phyloP scores from a whole-genome alignment of 805 yeast genomes.

The Wickerhamomyces bovis region DNA sequence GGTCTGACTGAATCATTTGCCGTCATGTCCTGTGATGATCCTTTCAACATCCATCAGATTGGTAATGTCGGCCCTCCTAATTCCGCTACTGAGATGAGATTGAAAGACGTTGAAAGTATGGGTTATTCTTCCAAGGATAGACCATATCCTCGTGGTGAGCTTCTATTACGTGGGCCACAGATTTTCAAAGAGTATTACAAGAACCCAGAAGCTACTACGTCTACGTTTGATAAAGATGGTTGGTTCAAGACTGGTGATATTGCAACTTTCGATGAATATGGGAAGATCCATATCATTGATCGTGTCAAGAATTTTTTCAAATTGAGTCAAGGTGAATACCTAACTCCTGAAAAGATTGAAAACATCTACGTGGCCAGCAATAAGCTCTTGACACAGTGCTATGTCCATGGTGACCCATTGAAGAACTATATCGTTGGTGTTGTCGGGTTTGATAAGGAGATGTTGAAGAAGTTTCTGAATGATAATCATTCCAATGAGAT shows the following conservation, averaged over 20 bases:
- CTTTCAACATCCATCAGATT: constrained; percentile 27
- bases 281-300: constrained; percentile 43
- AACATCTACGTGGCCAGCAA: constrained; percentile 42
- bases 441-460: constrained; percentile 45
- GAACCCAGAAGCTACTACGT: constrained; percentile 42
- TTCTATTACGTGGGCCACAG: constrained; percentile 52
- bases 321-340: constrained; percentile 49
- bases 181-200: constrained; percentile 45
- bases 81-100: constrained; percentile 44
- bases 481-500: constrained; percentile 3
- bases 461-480: constrained; percentile 12
- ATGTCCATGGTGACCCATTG: constrained; percentile 52
- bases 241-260: constrained; percentile 61
- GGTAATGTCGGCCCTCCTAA: constrained; percentile 46
- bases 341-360: constrained; percentile 63
- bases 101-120: constrained; percentile 47
- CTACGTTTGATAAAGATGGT: constrained; percentile 30
- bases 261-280: constrained; percentile 31
- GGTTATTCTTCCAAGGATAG: constrained; percentile 34
- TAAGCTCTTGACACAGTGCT: constrained; percentile 39
- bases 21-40: constrained; percentile 36
- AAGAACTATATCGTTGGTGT: constrained; percentile 47
- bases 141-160: constrained; percentile 52
- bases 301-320: constrained; percentile 66
- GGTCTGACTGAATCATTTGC: constrained; percentile 65